These are phyloP conservation scores for Talaromyces stipitatus DNA, from an alignment of 495 filamentous ascomycete genomes.

Conservation along the genomic window DNA sequence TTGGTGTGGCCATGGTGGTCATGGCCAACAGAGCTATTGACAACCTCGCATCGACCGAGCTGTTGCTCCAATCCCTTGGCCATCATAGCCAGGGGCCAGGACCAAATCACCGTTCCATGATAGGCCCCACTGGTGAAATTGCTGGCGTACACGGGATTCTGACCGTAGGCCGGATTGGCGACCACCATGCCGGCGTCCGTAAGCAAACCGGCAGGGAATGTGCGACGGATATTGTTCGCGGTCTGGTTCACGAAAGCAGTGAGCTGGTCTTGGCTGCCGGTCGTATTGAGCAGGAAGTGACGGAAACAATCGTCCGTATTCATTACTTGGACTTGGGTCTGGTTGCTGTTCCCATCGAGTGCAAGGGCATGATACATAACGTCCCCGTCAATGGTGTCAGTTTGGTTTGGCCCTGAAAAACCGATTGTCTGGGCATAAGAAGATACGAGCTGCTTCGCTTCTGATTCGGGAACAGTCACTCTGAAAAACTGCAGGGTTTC, in stretches of 20 bases:
- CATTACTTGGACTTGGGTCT: conserved; percentile 48
- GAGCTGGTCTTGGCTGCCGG: conserved; percentile 49
- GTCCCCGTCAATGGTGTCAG: conserved; percentile 31
- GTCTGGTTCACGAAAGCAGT: conserved; percentile 47
- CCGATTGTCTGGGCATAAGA: conserved; percentile 32
- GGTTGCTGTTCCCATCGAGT: conserved; percentile 45
- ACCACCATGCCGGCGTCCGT: conserved; percentile 50
- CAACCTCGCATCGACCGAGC: conserved; percentile 34
- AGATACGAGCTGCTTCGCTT: conserved; percentile 37
- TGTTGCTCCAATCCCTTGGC: conserved; percentile 45
- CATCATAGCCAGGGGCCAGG: conserved; percentile 61
- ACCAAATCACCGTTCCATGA: conserved; percentile 61
- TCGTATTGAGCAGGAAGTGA: conserved; percentile 50
- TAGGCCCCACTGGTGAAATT: conserved; percentile 52
- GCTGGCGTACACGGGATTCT: conserved; percentile 32
- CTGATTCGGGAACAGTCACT: conserved; percentile 31
- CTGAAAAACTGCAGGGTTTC: conserved; percentile 52
- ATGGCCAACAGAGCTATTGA: background rate
- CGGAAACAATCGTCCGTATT: conserved; percentile 61
- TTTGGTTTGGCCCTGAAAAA: conserved; percentile 36
- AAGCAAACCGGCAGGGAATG: conserved; percentile 53
- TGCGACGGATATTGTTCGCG: conserved; percentile 45
- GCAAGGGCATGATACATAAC: conserved; percentile 49
- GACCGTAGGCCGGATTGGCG: conserved; percentile 55
- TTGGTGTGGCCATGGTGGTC: background rate